Conservation (phyloP, 176 grass and related monocot species). For the Ensete glaucum region DNA sequence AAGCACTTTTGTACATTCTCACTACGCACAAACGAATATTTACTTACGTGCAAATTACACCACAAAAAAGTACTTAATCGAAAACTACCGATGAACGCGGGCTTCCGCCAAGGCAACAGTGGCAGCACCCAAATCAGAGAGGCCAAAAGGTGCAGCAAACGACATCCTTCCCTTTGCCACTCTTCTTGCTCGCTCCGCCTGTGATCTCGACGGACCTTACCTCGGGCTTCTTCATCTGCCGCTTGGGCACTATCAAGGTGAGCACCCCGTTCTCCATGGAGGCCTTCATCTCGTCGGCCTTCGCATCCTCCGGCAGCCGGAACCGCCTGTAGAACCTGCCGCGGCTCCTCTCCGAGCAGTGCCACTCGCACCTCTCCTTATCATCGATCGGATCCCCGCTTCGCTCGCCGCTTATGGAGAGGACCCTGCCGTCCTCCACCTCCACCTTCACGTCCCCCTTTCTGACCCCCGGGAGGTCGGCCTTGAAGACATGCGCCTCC, state of each 20-base stretch:
- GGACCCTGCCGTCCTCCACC: neutral
- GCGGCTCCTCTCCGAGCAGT: neutral
- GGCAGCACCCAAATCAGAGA: neutral
- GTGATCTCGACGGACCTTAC: neutral
- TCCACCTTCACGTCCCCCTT: neutral
- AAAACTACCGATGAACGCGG: no score
- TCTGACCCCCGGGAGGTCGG: slow-evolving; percentile 4
- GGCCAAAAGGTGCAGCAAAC: neutral
- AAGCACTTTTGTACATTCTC: no score
- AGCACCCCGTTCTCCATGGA: slow-evolving; percentile 2
- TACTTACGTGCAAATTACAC: no score
- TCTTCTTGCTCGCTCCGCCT: neutral
- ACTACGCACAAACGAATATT: no score
- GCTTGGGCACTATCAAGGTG: neutral
- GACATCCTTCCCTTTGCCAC: neutral
- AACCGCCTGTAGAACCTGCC: neutral
- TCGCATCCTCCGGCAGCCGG: neutral
- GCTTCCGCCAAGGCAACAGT: no score
- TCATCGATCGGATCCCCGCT: neutral
- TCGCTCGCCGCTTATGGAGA: neutral
- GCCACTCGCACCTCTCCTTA: neutral
- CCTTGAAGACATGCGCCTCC: neutral
- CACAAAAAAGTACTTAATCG: no score
- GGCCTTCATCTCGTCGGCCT: neutral
- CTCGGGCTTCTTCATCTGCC: neutral